Percentiles rank a stretch among this genome's conserved stretches.
Evolutionary conservation across 495 filamentous ascomycete species (phyloP).

Genomic region (Penicillium canescens): DNA sequence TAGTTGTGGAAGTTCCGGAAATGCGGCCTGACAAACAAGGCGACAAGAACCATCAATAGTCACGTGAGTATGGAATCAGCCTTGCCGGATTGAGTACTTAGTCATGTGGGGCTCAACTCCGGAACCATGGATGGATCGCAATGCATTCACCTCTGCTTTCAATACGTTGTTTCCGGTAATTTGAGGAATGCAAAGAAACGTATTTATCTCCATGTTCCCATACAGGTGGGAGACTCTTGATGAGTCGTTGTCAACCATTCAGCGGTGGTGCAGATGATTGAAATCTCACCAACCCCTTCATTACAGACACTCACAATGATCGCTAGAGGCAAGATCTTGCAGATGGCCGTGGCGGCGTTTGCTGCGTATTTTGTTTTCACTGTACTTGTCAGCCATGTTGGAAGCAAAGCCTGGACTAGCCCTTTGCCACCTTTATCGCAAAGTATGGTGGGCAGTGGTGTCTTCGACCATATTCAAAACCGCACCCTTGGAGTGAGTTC

Average conservation of each 20-base stretch:
- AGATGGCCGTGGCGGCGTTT: not conserved
- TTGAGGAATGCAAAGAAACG: not conserved
- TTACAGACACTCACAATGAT: not conserved
- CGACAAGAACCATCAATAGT: not conserved
- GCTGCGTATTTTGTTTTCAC: not conserved
- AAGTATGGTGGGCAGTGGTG: slow-evolving; percentile 7
- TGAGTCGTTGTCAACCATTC: not conserved
- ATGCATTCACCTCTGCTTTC: not conserved
- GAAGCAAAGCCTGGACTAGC: not conserved
- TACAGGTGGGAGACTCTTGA: not conserved
- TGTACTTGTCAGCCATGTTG: not conserved
- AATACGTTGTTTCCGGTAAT: not conserved
- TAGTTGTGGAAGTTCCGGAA: too few species aligned
- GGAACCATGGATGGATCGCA: not conserved
- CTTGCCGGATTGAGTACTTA: too few species aligned
- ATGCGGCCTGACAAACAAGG: not conserved
- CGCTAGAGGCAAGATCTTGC: not conserved
- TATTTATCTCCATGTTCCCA: not conserved
- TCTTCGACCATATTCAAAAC: slow-evolving; percentile 27
- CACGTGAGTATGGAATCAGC: not conserved
- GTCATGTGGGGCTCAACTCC: too few species aligned
- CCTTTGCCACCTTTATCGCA: not conserved
- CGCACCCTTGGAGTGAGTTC: slow-evolving; percentile 28
- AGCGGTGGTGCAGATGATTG: not conserved
- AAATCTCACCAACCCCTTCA: not conserved